phyloP scores from a whole-genome alignment of 2,329 filamentous ascomycete genomes.

The Epichloe elymi region DNA sequence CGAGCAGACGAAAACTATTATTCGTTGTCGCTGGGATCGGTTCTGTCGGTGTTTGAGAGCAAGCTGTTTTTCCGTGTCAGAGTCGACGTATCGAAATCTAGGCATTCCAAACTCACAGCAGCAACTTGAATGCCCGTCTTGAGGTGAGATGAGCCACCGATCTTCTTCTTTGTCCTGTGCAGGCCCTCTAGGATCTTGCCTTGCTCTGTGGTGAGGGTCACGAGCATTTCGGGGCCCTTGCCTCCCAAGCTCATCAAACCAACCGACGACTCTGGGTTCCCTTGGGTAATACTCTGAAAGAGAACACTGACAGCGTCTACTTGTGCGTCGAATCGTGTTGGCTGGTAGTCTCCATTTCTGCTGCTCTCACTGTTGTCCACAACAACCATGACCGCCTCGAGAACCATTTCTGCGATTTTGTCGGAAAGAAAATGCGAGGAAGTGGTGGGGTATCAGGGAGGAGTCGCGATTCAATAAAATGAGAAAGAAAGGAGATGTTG shows the following conservation, averaged over 20 bases:
- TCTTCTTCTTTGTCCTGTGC: conserved; percentile 81
- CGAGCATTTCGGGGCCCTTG: conserved; percentile 91
- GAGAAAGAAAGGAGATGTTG: not conserved
- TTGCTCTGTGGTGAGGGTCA: conserved; percentile 89
- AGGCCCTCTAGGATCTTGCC: conserved; percentile 89
- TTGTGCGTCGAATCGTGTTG: conserved; percentile 92
- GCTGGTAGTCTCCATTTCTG: conserved; percentile 86
- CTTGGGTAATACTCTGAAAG: conserved; percentile 89
- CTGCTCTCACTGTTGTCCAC: conserved; percentile 99
- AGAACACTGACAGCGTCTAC: conserved; percentile 88
- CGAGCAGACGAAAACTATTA: conserved; percentile 94
- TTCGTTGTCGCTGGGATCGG: conserved; percentile 89
- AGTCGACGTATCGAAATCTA: no score
- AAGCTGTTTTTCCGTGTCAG: conserved; percentile 42
- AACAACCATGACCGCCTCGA: conserved; percentile 99
- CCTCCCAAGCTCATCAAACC: conserved; percentile 98
- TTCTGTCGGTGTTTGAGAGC: conserved; percentile 97
- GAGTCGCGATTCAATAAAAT: no score
- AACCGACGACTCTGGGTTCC: conserved; percentile 92
- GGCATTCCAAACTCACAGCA: conserved; percentile 46
- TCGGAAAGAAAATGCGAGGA: not conserved
- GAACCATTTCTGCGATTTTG: conserved; percentile 62
- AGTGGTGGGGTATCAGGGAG: not conserved
- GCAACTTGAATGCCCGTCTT: conserved; percentile 93
- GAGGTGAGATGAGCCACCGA: conserved; percentile 76